Evolutionary conservation across 2,329 filamentous ascomycete species (phyloP).

Genomic region (Drechslerella stenobrocha): DNA sequence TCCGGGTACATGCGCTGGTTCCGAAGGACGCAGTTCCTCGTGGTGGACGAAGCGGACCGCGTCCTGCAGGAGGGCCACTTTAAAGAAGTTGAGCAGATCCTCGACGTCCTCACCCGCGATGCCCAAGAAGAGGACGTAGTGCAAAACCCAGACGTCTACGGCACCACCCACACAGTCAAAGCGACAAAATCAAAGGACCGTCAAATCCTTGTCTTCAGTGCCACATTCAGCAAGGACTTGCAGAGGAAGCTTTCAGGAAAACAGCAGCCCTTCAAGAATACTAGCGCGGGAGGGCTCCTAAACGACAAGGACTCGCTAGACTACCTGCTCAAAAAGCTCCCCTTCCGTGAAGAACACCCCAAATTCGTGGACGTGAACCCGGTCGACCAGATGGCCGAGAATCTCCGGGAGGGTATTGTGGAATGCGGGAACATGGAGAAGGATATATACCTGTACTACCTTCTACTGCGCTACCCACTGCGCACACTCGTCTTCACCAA

Average conservation of each 20-base stretch:
- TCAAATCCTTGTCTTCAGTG: slow-evolving; percentile 94
- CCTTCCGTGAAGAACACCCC: slow-evolving; percentile 80
- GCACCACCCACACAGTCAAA: slow-evolving; percentile 33
- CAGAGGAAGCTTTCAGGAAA: slow-evolving; percentile 89
- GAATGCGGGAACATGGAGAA: slow-evolving; percentile 95
- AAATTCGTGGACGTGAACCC: slow-evolving; percentile 94
- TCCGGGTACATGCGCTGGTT: slow-evolving; percentile 71
- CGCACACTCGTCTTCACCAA: slow-evolving; percentile 93
- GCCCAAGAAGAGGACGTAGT: slow-evolving; percentile 58
- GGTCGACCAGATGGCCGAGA: slow-evolving; percentile 80
- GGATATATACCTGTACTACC: slow-evolving; percentile 89
- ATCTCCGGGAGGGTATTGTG: slow-evolving; percentile 83
- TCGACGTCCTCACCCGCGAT: slow-evolving; percentile 74
- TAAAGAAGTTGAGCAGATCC: slow-evolving; percentile 87
- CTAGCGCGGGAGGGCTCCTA: slow-evolving; percentile 62
- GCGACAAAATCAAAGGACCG: slow-evolving; percentile 57
- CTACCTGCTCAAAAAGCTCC: slow-evolving; percentile 85
- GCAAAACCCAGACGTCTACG: slow-evolving; percentile 18
- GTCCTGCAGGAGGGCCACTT: slow-evolving; percentile 91
- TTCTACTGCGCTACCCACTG: slow-evolving; percentile 79
- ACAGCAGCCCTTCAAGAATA: slow-evolving; percentile 60
- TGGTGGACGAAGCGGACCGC: slow-evolving; percentile 92
- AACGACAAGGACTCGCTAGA: slow-evolving; percentile 82
- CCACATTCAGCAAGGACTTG: slow-evolving; percentile 87
- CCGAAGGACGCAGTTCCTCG: slow-evolving; percentile 73